phyloP scores from a whole-genome alignment of 331 rosid species.

The Acacia concinna region DNA sequence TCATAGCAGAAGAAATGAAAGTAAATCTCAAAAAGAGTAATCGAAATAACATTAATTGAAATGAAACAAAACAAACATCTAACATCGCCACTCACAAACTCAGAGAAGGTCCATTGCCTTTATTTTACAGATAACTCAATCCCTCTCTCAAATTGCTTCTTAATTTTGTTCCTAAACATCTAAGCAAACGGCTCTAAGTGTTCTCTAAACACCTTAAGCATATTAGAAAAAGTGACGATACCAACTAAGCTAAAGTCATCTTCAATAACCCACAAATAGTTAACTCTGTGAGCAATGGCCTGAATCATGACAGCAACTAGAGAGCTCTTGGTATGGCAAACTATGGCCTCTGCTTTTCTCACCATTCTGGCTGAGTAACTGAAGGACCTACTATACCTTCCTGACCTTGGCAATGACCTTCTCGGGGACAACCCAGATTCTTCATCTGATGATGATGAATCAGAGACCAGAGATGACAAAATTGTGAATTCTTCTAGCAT shows the following conservation, averaged over 20 bases:
- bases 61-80: conserved; percentile 17
- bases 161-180: background rate
- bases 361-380: conserved; percentile 86
- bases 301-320: conserved; percentile 93
- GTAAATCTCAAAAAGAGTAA: conserved; percentile 18
- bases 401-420: conserved; percentile 38
- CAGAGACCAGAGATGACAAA: conserved; percentile 13
- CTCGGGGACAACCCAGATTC: conserved; percentile 46
- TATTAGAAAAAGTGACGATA: conserved; percentile 74
- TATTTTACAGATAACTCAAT: conserved; percentile 26
- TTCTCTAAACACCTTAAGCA: conserved; percentile 81
- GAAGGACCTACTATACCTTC: conserved; percentile 61
- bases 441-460: conserved; percentile 70
- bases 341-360: conserved; percentile 83
- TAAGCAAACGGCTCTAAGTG: conserved; percentile 45
- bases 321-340: conserved; percentile 89
- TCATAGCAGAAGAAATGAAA: background rate
- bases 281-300: conserved; percentile 94
- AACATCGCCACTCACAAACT: conserved; percentile 21
- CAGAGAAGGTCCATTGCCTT: conserved; percentile 28
- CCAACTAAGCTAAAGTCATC: conserved; percentile 89
- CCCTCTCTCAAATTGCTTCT: background rate
- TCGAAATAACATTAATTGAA: conserved; percentile 5
- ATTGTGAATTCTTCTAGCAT: conserved; percentile 55
- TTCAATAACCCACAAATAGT: conserved; percentile 89